Evolutionary conservation across 441 rosid species (phyloP), one percentile per base, ranked within the genome.

Genomic region (Aquilaria agallochum): DNA sequence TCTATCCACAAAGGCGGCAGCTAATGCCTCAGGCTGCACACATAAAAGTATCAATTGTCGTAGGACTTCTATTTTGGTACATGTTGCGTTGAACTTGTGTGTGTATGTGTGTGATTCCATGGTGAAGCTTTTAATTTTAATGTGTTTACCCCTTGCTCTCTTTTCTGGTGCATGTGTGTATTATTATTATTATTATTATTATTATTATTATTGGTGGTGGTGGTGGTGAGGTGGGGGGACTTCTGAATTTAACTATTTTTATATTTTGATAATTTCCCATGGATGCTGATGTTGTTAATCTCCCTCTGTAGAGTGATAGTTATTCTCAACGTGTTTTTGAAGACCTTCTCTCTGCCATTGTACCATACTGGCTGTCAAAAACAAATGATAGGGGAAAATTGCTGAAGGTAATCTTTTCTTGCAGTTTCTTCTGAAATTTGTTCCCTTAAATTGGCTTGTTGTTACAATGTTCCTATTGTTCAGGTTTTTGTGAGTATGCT

Each of bases 291-390:
- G 62, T 58, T n/a, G 34, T 50, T 8, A 45, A 20, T 62, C 66
- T 68, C 27, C 45, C 14, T 62, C 34, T 71, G 53, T 73, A 96
- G 99, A 79, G 79, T 74, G 97, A 93, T 72, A 81, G 85, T 70
- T 82, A 86, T 75, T 93, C 98, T 5, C 85, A 83, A 58, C 77
- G 60, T 58, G 89, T 87, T 59, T 87, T 86, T 64, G 99, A 96
- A 78, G 88, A 76, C 62, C 86, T 96, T 76, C 73, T 93, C 66
- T 84, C 99, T 60, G 79, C 90, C 5, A 75, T 87, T 69, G 78
- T 96, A 62, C 99, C 98, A 13, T 83, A 80, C 68, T 96, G 98
- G 99, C 80, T 89, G 63, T 84, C 87, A 46, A 81, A 87, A 83
- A 74, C 80, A 27, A 73, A 76, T 42, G 67, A 82, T 57, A 59